Evolutionary conservation across 768 basidiomycete genomes (phyloP), one percentile per base, ranked within the genome.

Genomic region (Tylopilus balloui): DNA sequence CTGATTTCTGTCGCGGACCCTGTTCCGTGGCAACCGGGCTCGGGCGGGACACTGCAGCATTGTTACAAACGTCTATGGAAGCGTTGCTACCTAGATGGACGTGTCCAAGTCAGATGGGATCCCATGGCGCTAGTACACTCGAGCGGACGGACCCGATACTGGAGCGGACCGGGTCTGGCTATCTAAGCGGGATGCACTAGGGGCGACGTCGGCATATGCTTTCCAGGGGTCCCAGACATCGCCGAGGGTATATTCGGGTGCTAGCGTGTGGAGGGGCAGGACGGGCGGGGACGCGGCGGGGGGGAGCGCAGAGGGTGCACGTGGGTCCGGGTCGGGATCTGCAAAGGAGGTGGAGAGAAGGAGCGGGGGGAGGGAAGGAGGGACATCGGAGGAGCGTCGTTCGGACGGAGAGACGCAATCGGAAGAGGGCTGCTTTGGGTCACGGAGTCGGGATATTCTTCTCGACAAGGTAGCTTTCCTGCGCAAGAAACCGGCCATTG

Each of bases 401-500:
- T 55, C 54, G 1, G 36, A 1, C 2, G 39, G 32, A 9, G 29
- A 8, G 21, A 12, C 14, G 24, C 24, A 24, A 31, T 20, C 15
- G 29, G 24, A 19, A 8, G 31, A 2, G 32, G 24, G 10, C 14
- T 25, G 13, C 15, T 43, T 25, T 28, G 45, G 3, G 10, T 42
- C 51, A 24, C 21, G 24, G 20, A 6, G n/a, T 34, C 21, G n/a
- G 46, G 37, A 3, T n/a, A 6, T 19, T 38, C 36, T 49, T 50
- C 47, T 60, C 0, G 49, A 35, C 9, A 47, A 0, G 6, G 71
- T 77, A 11, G 58, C 51, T 60, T 77, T 78, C 70, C 69, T 79
- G 69, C 76, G 79, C 64, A 80, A 70, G 69, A 81, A 79, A 62
- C 73, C 73, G 56, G 76, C 73, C 79, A 81, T 80, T 29, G 56